A percentile compares a stretch with the other conserved stretches of the same genome.
Conservation (phyloP, 2,329 filamentous ascomycete genomes). For the Elsinoe fawcettii region DNA sequence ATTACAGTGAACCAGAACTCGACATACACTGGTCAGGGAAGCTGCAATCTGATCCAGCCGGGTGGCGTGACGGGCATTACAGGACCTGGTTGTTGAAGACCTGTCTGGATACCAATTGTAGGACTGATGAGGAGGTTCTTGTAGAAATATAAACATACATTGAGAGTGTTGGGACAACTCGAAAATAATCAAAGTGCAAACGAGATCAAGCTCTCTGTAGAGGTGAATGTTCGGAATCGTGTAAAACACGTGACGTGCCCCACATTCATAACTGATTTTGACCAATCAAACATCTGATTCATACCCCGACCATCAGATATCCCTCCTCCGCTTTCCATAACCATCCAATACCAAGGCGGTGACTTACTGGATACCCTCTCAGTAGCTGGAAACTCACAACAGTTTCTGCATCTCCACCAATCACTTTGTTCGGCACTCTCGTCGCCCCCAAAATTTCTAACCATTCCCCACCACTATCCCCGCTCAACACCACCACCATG, state of each 20-base stretch:
- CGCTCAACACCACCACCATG: background rate
- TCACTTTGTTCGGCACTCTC: no score
- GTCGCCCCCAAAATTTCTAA: background rate
- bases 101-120: background rate
- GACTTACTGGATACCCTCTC: no score
- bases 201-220: no score
- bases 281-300: background rate
- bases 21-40: conserved; percentile 28
- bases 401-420: no score
- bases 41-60: conserved; percentile 32
- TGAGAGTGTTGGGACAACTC: background rate
- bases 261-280: background rate
- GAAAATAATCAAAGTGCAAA: no score
- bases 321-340: background rate
- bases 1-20: conserved; percentile 29
- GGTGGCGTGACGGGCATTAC: conserved; percentile 29
- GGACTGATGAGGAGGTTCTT: no score
- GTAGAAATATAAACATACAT: background rate
- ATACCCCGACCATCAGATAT: background rate
- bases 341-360: background rate
- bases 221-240: background rate
- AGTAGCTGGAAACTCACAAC: no score
- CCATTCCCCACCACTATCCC: background rate
- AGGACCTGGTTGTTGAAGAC: conserved; percentile 23
- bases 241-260: background rate